Base-by-base conservation (phyloP, 208 protist species). In the Crithidia brevicula region DNA sequence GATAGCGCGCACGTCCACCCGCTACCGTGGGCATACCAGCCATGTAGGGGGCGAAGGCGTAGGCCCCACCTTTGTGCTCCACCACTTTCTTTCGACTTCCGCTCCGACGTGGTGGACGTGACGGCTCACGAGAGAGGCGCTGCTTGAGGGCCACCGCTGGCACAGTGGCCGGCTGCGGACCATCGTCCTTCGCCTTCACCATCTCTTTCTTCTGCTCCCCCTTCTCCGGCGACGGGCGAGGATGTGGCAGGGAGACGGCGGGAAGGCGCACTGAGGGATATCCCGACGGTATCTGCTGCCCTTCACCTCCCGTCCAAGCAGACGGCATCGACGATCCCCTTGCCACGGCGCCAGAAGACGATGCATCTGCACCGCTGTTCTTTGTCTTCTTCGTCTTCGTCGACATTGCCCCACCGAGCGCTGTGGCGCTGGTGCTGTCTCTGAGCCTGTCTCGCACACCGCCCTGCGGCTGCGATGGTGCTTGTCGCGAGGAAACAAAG, bases 41-140 rank as follows among this genome's bases (percentile, higher is more conserved):
- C 65, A 63, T 61, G 65, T 71, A 71, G 6, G 65, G 65, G 2
- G 65, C 53, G 23, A 52, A 64, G 58, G 42, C 43, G 46, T 42
- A 50, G 30, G n/a, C n/a, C 23, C 40, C 42, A 52, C 16, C 42
- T 22, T 64, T 38, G 13, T 27, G 30, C 3, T 52, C 7, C 43
- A 28, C 1, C 16, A 18, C 28, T 3, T 11, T 22, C 25, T 43
- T n/a, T 18, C 45, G 23, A 7, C 25, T 22, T 18, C 34, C 36
- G 28, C 22, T 16, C 18, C 0, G 18, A 11, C 4, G 54, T 28
- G 22, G 54, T n/a, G 31, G 54, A 4, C n/a, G 5, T 10, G 52
- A n/a, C 22, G 54, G 34, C 3, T 2, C 36, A 40, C 36, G 23
- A 52, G 16, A 16, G 9, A 22, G 9, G 47, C 23, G 18, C 31